Evolutionary conservation across 192 early-diverging fungal species (phyloP).

Genomic region (Coemansia furcata): DNA sequence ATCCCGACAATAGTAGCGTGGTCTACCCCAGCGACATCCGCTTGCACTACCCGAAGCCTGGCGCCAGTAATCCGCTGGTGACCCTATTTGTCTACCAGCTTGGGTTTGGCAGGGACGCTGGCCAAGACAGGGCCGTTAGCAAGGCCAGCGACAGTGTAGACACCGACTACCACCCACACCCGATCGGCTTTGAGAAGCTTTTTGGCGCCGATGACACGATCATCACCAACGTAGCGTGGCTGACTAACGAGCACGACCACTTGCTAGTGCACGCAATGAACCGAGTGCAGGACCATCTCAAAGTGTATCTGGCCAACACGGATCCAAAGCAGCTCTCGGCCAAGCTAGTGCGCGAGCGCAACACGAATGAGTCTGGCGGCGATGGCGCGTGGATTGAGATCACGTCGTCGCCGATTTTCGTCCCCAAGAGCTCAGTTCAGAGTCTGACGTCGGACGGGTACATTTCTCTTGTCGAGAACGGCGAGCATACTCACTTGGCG

Average conservation of each 20-base stretch:
- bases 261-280: slow-evolving; percentile 83
- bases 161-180: slow-evolving; percentile 45
- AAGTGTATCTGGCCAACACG: slow-evolving; percentile 61
- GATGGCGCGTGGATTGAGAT: slow-evolving; percentile 79
- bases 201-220: slow-evolving; percentile 66
- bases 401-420: slow-evolving; percentile 33
- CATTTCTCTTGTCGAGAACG: slow-evolving; percentile 62
- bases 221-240: slow-evolving; percentile 83
- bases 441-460: slow-evolving; percentile 55
- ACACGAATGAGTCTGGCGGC: slow-evolving; percentile 47
- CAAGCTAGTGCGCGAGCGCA: slow-evolving; percentile 59
- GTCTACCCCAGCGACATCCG: slow-evolving; percentile 69
- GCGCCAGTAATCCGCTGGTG: slow-evolving; percentile 79
- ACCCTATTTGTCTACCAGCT: slow-evolving; percentile 68
- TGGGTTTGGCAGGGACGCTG: slow-evolving; percentile 21
- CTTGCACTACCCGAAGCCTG: slow-evolving; percentile 92
- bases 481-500: slow-evolving; percentile 70
- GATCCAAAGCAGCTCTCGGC: slow-evolving; percentile 39
- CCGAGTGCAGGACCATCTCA: slow-evolving; percentile 81
- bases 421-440: slow-evolving; percentile 22
- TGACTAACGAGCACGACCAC: slow-evolving; percentile 56
- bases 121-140: slow-evolving; percentile 1
- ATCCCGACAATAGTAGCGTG: slow-evolving; percentile 30
- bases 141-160: slow-evolving; percentile 44
- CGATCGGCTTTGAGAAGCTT: slow-evolving; percentile 40